Conservation (phyloP, 805 yeast genomes). For the Ogataea paradorogensis region DNA sequence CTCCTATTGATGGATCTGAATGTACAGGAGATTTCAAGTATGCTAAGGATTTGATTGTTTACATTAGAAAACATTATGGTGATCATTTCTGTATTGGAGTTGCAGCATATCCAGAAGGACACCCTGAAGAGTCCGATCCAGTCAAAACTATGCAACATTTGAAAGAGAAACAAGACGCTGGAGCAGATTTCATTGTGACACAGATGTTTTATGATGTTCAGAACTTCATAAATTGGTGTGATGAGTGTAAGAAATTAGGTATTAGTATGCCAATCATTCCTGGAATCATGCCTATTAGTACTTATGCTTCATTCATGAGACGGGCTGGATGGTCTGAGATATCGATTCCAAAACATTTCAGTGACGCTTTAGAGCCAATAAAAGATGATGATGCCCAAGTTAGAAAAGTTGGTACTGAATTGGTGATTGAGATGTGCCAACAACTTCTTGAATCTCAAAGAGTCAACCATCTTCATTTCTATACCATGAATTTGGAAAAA, state of each 20-base stretch:
- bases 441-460: constrained; percentile 65
- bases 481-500: constrained; percentile 96
- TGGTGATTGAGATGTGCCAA: constrained; percentile 80
- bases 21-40: constrained; percentile 82
- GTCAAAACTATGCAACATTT: constrained; percentile 55
- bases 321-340: constrained; percentile 95
- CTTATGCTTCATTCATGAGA: constrained; percentile 87
- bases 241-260: constrained; percentile 64
- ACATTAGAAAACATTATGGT: constrained; percentile 76
- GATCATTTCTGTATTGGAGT: constrained; percentile 92
- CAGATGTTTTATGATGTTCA: constrained; percentile 97
- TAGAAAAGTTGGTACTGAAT: constrained; percentile 77
- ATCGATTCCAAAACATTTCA: constrained; percentile 69
- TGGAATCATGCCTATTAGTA: constrained; percentile 98
- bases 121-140: constrained; percentile 75
- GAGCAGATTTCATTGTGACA: constrained; percentile 90
- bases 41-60: constrained; percentile 80
- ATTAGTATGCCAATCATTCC: constrained; percentile 87
- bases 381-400: constrained; percentile 89
- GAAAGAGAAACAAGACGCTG: constrained; percentile 88
- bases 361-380: constrained; percentile 68
- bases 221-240: constrained; percentile 79
- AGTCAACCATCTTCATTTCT: constrained; percentile 87
- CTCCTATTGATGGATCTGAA: constrained; percentile 73
- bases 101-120: constrained; percentile 98